Conservation (phyloP, 257 asterid genomes). For the Asclepias syriaca region DNA sequence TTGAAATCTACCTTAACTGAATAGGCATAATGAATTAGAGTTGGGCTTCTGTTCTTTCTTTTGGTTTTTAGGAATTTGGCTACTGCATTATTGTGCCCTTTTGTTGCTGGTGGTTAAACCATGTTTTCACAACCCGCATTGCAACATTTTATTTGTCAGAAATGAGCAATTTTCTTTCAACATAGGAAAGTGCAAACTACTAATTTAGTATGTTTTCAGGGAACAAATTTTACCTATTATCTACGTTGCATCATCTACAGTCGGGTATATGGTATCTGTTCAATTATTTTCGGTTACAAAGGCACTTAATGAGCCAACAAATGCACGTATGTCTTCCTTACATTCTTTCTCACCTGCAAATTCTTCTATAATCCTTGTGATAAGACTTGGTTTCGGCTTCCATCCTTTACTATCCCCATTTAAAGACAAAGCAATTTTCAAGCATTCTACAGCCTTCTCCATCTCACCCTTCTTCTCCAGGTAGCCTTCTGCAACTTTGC, state of each 20-base stretch:
- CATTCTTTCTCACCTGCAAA: conserved; percentile 41
- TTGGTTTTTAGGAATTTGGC: not conserved
- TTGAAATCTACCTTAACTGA: conserved; percentile 63
- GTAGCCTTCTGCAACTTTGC: conserved; percentile 50
- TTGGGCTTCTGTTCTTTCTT: not conserved
- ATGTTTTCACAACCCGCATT: not conserved
- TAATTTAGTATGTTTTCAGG: not conserved
- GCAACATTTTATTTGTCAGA: not conserved
- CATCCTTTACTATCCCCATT: conserved; percentile 22
- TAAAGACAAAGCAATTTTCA: conserved; percentile 41
- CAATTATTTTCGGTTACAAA: conserved; percentile 24
- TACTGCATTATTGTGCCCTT: not conserved
- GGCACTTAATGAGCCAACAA: conserved; percentile 32
- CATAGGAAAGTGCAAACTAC: not conserved
- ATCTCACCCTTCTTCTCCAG: conserved; percentile 41
- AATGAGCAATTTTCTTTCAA: no score
- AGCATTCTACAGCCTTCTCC: conserved; percentile 41
- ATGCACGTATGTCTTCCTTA: conserved; percentile 29
- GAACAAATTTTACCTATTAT: not conserved
- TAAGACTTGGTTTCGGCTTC: conserved; percentile 35
- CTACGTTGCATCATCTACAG: not conserved
- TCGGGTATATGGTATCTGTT: conserved; percentile 19
- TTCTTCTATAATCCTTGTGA: conserved; percentile 29
- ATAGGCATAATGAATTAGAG: conserved; percentile 18
- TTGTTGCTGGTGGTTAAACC: not conserved